Evolutionary conservation across 2,329 filamentous ascomycete species (phyloP).

Genomic region (Penicillium sp.): DNA sequence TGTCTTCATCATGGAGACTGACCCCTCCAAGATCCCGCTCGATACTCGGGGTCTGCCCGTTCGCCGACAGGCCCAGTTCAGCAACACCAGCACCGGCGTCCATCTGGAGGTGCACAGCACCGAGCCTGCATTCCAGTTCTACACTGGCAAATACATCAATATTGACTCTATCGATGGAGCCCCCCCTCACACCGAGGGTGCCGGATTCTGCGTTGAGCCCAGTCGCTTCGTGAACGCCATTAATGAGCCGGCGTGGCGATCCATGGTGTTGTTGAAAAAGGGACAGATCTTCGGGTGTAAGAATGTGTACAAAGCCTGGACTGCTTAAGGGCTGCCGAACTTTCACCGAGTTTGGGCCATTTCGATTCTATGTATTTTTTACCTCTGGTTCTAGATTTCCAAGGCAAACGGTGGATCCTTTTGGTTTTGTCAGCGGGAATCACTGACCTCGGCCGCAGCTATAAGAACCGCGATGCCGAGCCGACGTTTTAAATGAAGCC

Average conservation of each 20-base stretch:
- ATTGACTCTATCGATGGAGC: constrained; percentile 63
- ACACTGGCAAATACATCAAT: constrained; percentile 83
- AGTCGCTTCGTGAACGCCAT: constrained; percentile 86
- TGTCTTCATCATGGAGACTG: constrained; percentile 77
- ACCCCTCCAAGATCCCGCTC: constrained; percentile 60
- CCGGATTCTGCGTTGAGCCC: constrained; percentile 90
- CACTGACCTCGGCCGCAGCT: not conserved
- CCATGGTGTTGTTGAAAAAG: constrained; percentile 77
- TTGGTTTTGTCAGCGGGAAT: not conserved
- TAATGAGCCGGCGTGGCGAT: constrained; percentile 78
- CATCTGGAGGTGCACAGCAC: constrained; percentile 87
- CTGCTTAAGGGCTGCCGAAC: constrained; percentile 38
- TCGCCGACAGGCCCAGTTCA: constrained; percentile 67
- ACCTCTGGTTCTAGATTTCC: not conserved
- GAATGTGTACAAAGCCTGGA: constrained; percentile 85
- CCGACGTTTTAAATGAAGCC: not conserved
- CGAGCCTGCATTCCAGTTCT: constrained; percentile 96
- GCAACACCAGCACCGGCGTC: constrained; percentile 71
- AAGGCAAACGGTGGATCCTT: not conserved
- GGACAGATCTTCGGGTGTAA: constrained; percentile 79
- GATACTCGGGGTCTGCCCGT: constrained; percentile 68
- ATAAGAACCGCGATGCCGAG: not conserved
- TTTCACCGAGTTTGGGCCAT: not conserved
- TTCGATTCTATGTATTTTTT: not conserved
- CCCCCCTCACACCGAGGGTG: constrained; percentile 65